phyloP scores from a whole-genome alignment of 2,329 filamentous ascomycete species.

The Drechslerella stenobrocha region DNA sequence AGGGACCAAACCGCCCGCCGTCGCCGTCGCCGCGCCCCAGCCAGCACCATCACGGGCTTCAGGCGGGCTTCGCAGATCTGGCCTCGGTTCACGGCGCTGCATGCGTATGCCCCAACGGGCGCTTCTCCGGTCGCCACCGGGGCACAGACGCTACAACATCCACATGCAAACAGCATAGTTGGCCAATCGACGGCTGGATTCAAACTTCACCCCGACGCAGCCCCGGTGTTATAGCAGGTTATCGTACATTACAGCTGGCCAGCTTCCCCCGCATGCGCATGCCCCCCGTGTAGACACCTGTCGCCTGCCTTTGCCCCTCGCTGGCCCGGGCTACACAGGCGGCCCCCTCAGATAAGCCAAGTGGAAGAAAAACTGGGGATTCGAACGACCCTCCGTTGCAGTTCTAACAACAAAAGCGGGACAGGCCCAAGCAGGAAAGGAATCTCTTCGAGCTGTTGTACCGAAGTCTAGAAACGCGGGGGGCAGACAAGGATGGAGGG shows the following conservation, averaged over 20 bases:
- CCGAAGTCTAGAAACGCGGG: constrained; percentile 1
- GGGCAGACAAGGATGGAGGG: no score
- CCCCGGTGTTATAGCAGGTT: background rate
- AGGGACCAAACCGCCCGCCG: no score
- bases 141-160: no score
- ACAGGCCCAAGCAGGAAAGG: background rate
- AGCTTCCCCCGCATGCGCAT: no score
- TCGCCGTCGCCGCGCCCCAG: constrained; percentile 12
- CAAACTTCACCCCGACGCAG: background rate
- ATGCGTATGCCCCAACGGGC: background rate
- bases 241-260: constrained; percentile 8
- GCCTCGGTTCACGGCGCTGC: background rate
- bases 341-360: no score
- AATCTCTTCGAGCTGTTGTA: background rate
- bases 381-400: background rate
- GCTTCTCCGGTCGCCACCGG: constrained; percentile 4
- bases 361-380: background rate
- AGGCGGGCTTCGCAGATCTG: no score
- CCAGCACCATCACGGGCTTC: no score
- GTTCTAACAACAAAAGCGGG: background rate
- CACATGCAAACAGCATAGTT: constrained; percentile 2
- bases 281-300: no score
- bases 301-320: background rate
- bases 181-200: background rate
- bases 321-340: background rate